A percentile compares a stretch with the other conserved stretches of the same genome.
phyloP scores from a whole-genome alignment of 2,329 filamentous ascomycete genomes.

The Phaeosphaeria sp. region DNA sequence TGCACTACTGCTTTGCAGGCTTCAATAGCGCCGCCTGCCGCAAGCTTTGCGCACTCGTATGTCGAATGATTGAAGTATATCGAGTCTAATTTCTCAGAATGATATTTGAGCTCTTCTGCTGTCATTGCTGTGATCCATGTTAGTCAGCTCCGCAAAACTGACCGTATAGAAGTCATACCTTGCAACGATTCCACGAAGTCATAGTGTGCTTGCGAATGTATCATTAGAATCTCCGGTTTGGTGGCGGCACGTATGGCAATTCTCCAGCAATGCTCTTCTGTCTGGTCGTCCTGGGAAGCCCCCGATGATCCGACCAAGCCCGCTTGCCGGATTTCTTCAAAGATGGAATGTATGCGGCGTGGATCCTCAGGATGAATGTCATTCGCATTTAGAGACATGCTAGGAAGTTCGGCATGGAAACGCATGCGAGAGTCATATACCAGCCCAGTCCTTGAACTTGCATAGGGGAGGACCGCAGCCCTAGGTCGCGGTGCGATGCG shows the following conservation, averaged over 20 bases:
- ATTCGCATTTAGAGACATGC: constrained; percentile 54
- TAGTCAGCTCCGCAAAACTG: constrained; percentile 2
- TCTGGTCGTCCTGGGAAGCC: constrained; percentile 54
- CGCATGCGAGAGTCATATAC: constrained; percentile 94
- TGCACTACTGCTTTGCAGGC: constrained; percentile 90
- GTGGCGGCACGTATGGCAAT: constrained; percentile 82
- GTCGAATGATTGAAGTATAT: constrained; percentile 76
- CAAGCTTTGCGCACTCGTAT: constrained; percentile 79
- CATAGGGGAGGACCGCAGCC: constrained; percentile 42
- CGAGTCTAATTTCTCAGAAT: constrained; percentile 62
- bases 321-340: constrained; percentile 82
- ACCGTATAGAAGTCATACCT: constrained; percentile 36
- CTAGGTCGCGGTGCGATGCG: constrained; percentile 42
- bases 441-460: constrained; percentile 51
- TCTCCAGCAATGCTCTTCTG: constrained; percentile 64
- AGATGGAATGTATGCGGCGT: constrained; percentile 89
- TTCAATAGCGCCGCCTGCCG: constrained; percentile 92
- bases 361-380: constrained; percentile 95
- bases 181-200: constrained; percentile 73
- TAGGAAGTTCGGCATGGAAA: constrained; percentile 78
- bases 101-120: constrained; percentile 69
- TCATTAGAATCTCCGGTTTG: constrained; percentile 77
- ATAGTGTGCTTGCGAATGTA: constrained; percentile 80
- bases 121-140: constrained; percentile 46
- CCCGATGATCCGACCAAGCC: constrained; percentile 75